Evolutionary conservation across 2,329 filamentous ascomycete species (phyloP).

Genomic region (Ceratocystis papillata): DNA sequence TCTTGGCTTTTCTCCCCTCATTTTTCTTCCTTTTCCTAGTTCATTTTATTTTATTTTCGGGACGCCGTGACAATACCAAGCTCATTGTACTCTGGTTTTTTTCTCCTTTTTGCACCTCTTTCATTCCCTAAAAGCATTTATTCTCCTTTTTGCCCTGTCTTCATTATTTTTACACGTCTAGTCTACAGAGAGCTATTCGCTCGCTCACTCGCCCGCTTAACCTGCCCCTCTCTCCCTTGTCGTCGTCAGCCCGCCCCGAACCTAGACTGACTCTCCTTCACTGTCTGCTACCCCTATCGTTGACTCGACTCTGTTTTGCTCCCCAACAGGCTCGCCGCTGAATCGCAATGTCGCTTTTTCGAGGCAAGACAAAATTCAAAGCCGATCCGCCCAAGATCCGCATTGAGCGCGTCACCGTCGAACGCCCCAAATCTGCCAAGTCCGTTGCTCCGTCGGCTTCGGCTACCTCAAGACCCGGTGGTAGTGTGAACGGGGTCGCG

Average conservation of each 20-base stretch:
- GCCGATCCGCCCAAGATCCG: slow-evolving; percentile 41
- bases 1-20: neutral
- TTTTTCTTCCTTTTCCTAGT: neutral
- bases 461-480: slow-evolving; percentile 24
- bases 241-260: neutral
- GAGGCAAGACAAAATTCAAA: slow-evolving; percentile 42
- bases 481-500: neutral
- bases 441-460: slow-evolving; percentile 32
- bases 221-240: slow-evolving; percentile 1
- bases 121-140: neutral
- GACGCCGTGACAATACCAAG: neutral
- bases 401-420: slow-evolving; percentile 43
- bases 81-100: neutral
- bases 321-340: neutral
- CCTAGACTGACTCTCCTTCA: neutral
- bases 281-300: neutral
- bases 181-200: neutral
- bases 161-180: slow-evolving; percentile 7
- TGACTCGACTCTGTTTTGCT: neutral
- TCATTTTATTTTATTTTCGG: neutral
- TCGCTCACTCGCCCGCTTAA: neutral
- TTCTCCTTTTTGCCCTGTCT: slow-evolving; percentile 9
- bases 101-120: neutral
- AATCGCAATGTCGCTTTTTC: slow-evolving; percentile 32
- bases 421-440: slow-evolving; percentile 34